Evolutionary conservation across 768 basidiomycete genomes (phyloP).

Genomic region (Neoboletus subvelutipes): DNA sequence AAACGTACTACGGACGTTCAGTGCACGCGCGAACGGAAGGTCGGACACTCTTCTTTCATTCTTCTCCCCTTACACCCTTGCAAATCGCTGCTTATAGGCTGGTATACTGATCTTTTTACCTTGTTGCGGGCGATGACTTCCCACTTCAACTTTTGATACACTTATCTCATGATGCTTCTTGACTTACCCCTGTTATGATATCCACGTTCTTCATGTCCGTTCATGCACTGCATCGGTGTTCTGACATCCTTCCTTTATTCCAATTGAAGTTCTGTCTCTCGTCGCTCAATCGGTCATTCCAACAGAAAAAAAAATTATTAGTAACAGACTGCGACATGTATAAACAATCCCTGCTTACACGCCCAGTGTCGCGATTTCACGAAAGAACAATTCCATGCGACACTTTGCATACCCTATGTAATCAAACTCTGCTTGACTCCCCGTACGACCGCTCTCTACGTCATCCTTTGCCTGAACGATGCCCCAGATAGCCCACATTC

Average conservation of each 20-base stretch:
- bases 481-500: slow-evolving; percentile 94
- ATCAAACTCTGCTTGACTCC: slow-evolving; percentile 75
- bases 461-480: slow-evolving; percentile 86
- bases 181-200: slow-evolving; percentile 38
- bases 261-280: slow-evolving; percentile 38
- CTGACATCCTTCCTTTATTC: slow-evolving; percentile 45
- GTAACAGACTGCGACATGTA: neutral
- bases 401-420: slow-evolving; percentile 80
- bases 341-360: slow-evolving; percentile 15
- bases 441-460: slow-evolving; percentile 48
- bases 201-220: slow-evolving; percentile 41
- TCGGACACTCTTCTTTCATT: slow-evolving; percentile 41
- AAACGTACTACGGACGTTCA: slow-evolving; percentile 5
- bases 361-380: slow-evolving; percentile 51
- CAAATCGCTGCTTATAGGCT: slow-evolving; percentile 8
- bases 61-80: slow-evolving; percentile 7
- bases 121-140: slow-evolving; percentile 12
- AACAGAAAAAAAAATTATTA: neutral
- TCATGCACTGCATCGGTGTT: slow-evolving; percentile 22
- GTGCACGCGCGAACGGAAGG: slow-evolving; percentile 24
- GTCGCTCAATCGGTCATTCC: neutral
- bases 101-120: slow-evolving; percentile 6
- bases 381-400: slow-evolving; percentile 63
- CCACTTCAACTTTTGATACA: slow-evolving; percentile 26
- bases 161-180: slow-evolving; percentile 36